Percentiles rank a stretch among this genome's conserved stretches.
phyloP scores from a whole-genome alignment of 2,329 filamentous ascomycete genomes.

The Trichoderma sp. region DNA sequence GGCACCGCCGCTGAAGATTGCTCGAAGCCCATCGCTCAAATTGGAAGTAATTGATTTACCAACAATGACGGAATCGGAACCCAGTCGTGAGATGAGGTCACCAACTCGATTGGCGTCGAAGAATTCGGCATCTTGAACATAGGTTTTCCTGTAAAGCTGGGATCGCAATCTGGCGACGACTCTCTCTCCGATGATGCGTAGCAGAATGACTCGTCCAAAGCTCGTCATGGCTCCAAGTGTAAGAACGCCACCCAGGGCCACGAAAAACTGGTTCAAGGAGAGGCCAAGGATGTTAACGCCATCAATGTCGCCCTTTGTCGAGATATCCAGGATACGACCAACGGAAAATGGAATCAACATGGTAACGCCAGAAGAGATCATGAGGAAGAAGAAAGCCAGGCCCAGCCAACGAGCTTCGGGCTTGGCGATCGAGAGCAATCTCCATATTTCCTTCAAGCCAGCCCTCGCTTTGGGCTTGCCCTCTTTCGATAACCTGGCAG shows the following conservation, averaged over 20 bases:
- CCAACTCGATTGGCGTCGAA: slow-evolving; percentile 97
- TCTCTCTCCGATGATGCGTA: slow-evolving; percentile 90
- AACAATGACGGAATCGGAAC: slow-evolving; percentile 95
- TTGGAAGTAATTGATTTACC: slow-evolving; percentile 99
- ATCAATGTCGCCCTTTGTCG: slow-evolving; percentile 68
- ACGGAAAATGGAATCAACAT: slow-evolving; percentile 98
- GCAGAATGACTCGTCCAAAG: slow-evolving; percentile 87
- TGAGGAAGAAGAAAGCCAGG: slow-evolving; percentile 76
- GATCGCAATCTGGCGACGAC: slow-evolving; percentile 88
- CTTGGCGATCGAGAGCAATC: slow-evolving; percentile 81
- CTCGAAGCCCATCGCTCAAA: slow-evolving; percentile 88
- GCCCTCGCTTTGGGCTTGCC: slow-evolving; percentile 58
- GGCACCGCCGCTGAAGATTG: slow-evolving; percentile 83
- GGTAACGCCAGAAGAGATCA: slow-evolving; percentile 87
- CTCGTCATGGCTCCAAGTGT: slow-evolving; percentile 84
- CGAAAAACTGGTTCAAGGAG: slow-evolving; percentile 82
- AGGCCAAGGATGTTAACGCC: slow-evolving; percentile 76
- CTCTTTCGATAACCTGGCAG: slow-evolving; percentile 82
- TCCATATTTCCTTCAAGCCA: slow-evolving; percentile 73
- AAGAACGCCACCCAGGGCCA: slow-evolving; percentile 71
- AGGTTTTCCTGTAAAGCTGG: slow-evolving; percentile 85
- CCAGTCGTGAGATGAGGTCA: slow-evolving; percentile 90
- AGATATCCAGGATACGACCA: slow-evolving; percentile 89
- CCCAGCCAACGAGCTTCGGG: slow-evolving; percentile 77
- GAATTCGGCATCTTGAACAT: slow-evolving; percentile 97